Conservation (phyloP, 1,284 basidiomycete species). For the Inonotus hispidus region DNA sequence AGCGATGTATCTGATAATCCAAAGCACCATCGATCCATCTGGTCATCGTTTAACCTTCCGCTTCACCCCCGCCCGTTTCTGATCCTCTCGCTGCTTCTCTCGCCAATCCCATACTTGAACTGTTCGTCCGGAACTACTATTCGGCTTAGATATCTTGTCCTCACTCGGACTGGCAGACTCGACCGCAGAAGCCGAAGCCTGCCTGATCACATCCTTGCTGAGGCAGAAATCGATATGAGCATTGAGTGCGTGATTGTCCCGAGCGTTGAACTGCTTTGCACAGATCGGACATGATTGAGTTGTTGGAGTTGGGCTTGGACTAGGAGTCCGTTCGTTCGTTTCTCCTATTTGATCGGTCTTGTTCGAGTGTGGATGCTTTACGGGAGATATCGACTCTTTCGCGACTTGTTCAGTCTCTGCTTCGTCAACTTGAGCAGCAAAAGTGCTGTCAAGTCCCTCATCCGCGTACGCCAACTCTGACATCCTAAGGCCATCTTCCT, state of each 20-base stretch:
- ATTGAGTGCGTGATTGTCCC: slow-evolving; percentile 64
- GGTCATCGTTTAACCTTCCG: slow-evolving; percentile 1
- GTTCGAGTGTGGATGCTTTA: not conserved
- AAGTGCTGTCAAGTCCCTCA: not conserved
- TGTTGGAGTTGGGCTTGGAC: not conserved
- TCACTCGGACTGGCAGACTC: not conserved
- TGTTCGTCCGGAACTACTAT: not conserved
- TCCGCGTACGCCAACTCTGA: not conserved
- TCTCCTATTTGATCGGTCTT: not conserved
- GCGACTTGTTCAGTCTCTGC: not conserved
- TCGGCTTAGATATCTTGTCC: not conserved
- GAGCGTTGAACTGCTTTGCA: slow-evolving; percentile 41
- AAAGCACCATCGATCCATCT: not conserved
- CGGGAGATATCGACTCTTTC: not conserved
- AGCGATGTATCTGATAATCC: too few relatives aligned
- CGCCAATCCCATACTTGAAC: slow-evolving; percentile 2
- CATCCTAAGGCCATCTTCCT: not conserved
- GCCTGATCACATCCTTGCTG: slow-evolving; percentile 60
- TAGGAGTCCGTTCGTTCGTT: not conserved
- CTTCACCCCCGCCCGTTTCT: not conserved
- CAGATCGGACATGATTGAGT: slow-evolving; percentile 56
- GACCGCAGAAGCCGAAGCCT: slow-evolving; percentile 45
- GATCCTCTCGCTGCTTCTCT: not conserved
- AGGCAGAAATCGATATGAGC: slow-evolving; percentile 75
- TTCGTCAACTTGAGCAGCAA: not conserved